phyloP scores from a whole-genome alignment of 768 basidiomycete species.

The Infundibulicybe gibba region DNA sequence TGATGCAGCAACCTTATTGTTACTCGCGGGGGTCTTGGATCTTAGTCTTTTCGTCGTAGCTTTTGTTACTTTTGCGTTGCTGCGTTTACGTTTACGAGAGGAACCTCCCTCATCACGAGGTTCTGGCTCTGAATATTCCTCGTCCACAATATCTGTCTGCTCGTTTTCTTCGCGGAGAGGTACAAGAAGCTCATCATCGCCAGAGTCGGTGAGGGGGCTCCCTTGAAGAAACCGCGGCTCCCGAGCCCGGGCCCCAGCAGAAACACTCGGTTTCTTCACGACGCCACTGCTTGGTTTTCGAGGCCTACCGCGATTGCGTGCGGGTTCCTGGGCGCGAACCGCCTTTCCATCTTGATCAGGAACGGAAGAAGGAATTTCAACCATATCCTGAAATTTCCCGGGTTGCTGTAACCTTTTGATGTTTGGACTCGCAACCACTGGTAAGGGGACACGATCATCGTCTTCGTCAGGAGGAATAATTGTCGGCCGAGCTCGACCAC shows the following conservation, averaged over 20 bases:
- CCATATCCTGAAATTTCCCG: slow-evolving; percentile 26
- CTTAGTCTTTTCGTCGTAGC: slow-evolving; percentile 8
- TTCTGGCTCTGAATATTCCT: slow-evolving; percentile 31
- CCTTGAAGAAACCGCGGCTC: too few relatives aligned
- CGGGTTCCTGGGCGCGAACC: too few relatives aligned
- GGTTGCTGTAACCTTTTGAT: too few relatives aligned
- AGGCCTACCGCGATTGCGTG: background rate
- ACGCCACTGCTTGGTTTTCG: too few relatives aligned
- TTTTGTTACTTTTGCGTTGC: slow-evolving; percentile 11
- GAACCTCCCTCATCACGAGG: slow-evolving; percentile 19
- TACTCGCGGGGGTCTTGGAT: slow-evolving; percentile 14
- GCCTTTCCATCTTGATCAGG: slow-evolving; percentile 48
- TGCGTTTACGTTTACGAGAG: slow-evolving; percentile 45
- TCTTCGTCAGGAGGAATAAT: too few relatives aligned
- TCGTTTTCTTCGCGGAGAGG: slow-evolving; percentile 23
- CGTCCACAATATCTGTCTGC: slow-evolving; percentile 37
- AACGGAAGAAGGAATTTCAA: slow-evolving; percentile 54
- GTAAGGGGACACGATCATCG: too few relatives aligned
- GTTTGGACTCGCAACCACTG: too few relatives aligned
- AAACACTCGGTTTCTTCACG: too few relatives aligned
- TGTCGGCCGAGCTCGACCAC: too few relatives aligned
- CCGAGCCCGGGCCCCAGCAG: too few relatives aligned
- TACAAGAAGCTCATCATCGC: slow-evolving; percentile 15
- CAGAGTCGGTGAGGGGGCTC: slow-evolving; percentile 16
- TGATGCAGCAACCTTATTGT: slow-evolving; percentile 13